Evolutionary conservation across 805 yeast genomes (phyloP).

Genomic region (Metschnikowia anglica): DNA sequence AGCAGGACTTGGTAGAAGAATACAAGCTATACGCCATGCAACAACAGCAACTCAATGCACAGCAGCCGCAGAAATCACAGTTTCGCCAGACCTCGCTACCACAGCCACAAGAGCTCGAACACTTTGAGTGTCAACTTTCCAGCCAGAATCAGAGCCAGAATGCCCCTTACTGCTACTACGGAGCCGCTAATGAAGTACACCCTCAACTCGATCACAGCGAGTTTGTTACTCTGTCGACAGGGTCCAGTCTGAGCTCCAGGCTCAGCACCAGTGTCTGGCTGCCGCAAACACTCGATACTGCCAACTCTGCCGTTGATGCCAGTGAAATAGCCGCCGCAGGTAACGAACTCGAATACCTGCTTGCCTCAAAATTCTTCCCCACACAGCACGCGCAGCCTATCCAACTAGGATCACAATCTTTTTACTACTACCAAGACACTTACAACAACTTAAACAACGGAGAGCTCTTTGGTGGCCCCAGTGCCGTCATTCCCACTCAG

Average conservation of each 20-base stretch:
- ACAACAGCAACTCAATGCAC: conserved; percentile 2
- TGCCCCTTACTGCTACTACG: conserved; percentile 1
- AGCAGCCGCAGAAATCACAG: background rate
- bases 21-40: conserved; percentile 3
- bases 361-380: background rate
- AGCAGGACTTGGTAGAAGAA: conserved; percentile 7
- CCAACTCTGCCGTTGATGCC: background rate
- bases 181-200: background rate
- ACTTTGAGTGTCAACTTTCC: background rate
- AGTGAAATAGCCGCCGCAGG: background rate
- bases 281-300: conserved; percentile 9
- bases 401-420: conserved; percentile 2
- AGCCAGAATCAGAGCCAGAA: background rate
- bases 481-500: conserved; percentile 2
- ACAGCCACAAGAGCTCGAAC: conserved; percentile 3
- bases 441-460: conserved; percentile 3
- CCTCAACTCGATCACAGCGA: conserved; percentile 13
- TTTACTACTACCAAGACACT: conserved; percentile 3
- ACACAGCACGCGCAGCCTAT: conserved; percentile 1
- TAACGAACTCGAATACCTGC: background rate
- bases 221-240: conserved; percentile 8
- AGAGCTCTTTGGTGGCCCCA: conserved; percentile 1
- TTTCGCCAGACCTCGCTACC: conserved; percentile 1
- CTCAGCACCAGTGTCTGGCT: conserved; percentile 9
- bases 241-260: conserved; percentile 9